Evolutionary conservation across 305 asterid genomes (phyloP).

Genomic region (Solanum hybrid): DNA sequence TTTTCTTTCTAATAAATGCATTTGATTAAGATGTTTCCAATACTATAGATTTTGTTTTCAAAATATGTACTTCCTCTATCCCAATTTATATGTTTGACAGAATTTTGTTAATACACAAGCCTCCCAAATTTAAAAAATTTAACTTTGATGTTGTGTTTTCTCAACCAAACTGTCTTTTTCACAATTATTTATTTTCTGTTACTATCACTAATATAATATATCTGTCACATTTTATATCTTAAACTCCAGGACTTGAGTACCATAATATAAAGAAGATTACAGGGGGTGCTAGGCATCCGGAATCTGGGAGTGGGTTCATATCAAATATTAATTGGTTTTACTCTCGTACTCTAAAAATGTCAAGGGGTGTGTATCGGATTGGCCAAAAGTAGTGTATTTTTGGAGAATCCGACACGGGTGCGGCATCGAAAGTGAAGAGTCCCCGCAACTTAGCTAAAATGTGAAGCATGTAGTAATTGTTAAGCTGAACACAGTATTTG

Average conservation of each 20-base stretch:
- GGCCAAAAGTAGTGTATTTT: neutral
- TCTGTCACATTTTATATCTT: neutral
- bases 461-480: neutral
- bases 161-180: neutral
- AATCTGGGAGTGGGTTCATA: neutral
- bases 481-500: neutral
- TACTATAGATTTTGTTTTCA: neutral
- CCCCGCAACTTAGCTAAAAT: neutral
- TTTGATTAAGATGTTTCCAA: neutral
- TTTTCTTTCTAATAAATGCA: neutral
- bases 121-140: neutral
- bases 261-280: neutral
- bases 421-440: neutral
- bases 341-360: neutral
- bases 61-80: neutral
- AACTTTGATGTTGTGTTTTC: neutral
- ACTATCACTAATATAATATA: neutral
- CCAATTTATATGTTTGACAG: neutral
- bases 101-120: neutral
- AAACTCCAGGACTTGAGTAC: neutral
- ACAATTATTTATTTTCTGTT: neutral
- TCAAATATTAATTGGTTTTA: neutral
- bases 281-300: neutral
- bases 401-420: neutral
- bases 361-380: neutral